A percentile compares a stretch with the other conserved stretches of the same genome.
These are phyloP conservation scores for Ogataea populi-albae DNA, from an alignment of 805 yeast species.

Conservation along the genomic window DNA sequence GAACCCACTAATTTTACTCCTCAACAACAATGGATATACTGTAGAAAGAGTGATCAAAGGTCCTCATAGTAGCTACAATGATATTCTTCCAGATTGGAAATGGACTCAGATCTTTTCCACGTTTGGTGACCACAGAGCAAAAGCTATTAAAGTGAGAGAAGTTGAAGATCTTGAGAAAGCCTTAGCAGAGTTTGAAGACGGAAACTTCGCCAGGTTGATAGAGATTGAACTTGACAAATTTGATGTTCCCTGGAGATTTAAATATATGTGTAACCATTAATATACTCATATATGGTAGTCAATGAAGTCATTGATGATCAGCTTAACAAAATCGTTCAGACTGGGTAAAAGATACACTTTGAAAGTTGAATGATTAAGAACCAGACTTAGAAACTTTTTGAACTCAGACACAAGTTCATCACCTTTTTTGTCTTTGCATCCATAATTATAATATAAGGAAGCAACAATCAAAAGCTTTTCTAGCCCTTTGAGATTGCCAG, in stretches of 20 bases:
- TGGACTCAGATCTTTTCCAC: slow-evolving; percentile 68
- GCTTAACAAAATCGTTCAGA: slow-evolving; percentile 30
- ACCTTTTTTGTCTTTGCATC: slow-evolving; percentile 14
- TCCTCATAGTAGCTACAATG: slow-evolving; percentile 72
- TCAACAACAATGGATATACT: slow-evolving; percentile 87
- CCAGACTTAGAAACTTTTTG: slow-evolving; percentile 27
- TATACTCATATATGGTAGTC: slow-evolving; percentile 27
- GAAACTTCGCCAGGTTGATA: slow-evolving; percentile 38
- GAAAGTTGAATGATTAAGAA: slow-evolving; percentile 25
- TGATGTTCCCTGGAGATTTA: slow-evolving; percentile 67
- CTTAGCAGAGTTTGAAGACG: slow-evolving; percentile 33
- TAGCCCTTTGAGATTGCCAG: slow-evolving; percentile 10
- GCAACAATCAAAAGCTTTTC: slow-evolving; percentile 19
- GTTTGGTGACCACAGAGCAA: slow-evolving; percentile 50
- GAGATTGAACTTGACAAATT: slow-evolving; percentile 58
- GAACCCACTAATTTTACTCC: slow-evolving; percentile 65
- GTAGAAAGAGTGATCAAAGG: slow-evolving; percentile 88
- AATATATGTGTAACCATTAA: slow-evolving; percentile 33
- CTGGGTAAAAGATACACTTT: slow-evolving; percentile 23
- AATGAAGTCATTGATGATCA: slow-evolving; percentile 31
- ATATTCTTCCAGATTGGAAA: slow-evolving; percentile 76
- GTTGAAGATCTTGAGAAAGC: slow-evolving; percentile 38
- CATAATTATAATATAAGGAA: slow-evolving; percentile 14
- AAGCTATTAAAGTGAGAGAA: slow-evolving; percentile 34
- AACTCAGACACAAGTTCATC: slow-evolving; percentile 29